These are phyloP conservation scores for Spergularia azorica DNA, from an alignment of 179 eudicot species.

Conservation along the genomic window DNA sequence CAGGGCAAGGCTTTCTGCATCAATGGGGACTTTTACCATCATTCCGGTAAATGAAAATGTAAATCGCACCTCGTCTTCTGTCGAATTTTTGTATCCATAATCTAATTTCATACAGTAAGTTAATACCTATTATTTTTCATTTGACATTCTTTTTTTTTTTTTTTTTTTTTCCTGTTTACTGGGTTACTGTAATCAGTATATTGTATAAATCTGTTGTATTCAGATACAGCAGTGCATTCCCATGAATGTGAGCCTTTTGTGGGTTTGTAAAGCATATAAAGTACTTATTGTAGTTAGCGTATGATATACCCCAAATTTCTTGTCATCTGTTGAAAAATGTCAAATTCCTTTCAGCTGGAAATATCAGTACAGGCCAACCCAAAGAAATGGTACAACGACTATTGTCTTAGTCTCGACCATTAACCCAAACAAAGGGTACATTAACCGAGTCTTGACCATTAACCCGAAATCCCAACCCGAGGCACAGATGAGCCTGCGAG, in stretches of 20 bases:
- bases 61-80: background rate
- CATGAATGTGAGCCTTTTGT: background rate
- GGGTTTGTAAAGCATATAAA: slow-evolving; percentile 28
- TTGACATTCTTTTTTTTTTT: background rate
- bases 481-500: too few relatives aligned
- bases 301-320: background rate
- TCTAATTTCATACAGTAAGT: background rate
- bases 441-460: too few relatives aligned
- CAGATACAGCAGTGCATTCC: slow-evolving; percentile 29
- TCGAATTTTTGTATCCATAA: background rate
- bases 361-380: too few relatives aligned
- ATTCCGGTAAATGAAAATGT: slow-evolving; percentile 35
- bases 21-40: slow-evolving; percentile 90
- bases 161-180: background rate
- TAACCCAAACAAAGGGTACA: too few relatives aligned
- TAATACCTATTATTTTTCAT: background rate
- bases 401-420: too few relatives aligned
- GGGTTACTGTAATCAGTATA: slow-evolving; percentile 25
- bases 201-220: slow-evolving; percentile 29
- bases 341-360: too few relatives aligned
- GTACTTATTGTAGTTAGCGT: background rate
- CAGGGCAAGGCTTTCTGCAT: slow-evolving; percentile 91
- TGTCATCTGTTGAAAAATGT: too few relatives aligned
- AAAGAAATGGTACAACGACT: too few relatives aligned
- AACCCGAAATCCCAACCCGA: too few relatives aligned